Evolutionary conservation across 805 yeast genomes (phyloP).

Genomic region (Lipomyces spencermartinsiae): DNA sequence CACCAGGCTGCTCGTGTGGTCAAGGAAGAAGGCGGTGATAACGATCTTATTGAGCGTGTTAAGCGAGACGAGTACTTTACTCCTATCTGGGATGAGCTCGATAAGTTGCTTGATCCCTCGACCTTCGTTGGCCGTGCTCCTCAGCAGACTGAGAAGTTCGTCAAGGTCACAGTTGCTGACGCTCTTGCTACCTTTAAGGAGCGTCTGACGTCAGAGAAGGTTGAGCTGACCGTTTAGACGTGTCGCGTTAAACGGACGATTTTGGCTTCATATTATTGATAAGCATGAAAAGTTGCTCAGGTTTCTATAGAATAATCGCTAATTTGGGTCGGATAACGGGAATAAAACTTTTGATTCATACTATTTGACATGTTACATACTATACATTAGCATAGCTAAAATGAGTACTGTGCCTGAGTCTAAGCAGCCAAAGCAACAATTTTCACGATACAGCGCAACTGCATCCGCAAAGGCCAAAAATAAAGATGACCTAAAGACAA

Average conservation of each 20-base stretch:
- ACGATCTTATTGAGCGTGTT: constrained; percentile 70
- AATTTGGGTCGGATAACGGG: not conserved
- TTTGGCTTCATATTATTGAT: not conserved
- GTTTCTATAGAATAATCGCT: not conserved
- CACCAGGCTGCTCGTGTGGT: constrained; percentile 98
- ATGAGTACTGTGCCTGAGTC: not conserved
- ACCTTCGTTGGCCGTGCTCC: constrained; percentile 99
- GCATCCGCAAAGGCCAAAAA: not conserved
- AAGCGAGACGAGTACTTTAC: constrained; percentile 52
- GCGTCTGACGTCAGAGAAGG: constrained; percentile 67
- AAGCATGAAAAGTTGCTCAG: not conserved
- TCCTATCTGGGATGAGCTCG: constrained; percentile 89
- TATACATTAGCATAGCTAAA: not conserved
- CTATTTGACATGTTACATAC: not conserved
- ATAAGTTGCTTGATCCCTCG: constrained; percentile 79
- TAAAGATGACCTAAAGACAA: no score
- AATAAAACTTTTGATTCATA: not conserved
- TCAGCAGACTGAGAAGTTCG: constrained; percentile 93
- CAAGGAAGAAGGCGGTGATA: constrained; percentile 98
- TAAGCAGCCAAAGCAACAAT: not conserved
- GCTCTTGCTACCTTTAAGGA: constrained; percentile 75
- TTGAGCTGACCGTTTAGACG: constrained; percentile 75
- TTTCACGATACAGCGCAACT: not conserved
- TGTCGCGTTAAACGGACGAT: not conserved
- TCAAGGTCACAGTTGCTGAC: constrained; percentile 78